phyloP scores from a whole-genome alignment of 2,329 filamentous ascomycete species.

The Colletotrichum eleusines region DNA sequence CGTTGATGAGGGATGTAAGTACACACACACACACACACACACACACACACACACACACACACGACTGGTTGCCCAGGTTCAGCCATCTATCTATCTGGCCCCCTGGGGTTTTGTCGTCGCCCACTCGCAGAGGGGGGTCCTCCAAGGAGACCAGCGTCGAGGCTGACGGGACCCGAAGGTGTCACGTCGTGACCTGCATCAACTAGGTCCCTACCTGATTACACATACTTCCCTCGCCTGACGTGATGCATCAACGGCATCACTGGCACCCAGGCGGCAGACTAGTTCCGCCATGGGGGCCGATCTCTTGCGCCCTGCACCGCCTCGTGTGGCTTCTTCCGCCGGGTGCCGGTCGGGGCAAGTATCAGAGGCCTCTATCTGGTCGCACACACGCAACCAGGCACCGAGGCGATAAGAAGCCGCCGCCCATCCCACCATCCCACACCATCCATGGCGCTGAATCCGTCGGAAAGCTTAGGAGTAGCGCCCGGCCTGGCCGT shows the following conservation, averaged over 20 bases:
- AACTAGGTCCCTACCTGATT: not conserved
- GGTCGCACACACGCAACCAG: not conserved
- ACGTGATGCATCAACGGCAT: not conserved
- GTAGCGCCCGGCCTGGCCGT: conserved; percentile 24
- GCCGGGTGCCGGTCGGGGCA: not conserved
- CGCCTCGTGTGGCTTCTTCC: not conserved
- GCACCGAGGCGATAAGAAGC: conserved; percentile 34
- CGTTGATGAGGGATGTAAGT: not conserved
- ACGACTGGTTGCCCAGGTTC: not conserved
- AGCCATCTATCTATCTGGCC: not conserved
- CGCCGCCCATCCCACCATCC: conserved; percentile 24
- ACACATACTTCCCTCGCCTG: not conserved
- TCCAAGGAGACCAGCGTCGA: not conserved
- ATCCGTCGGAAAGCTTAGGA: conserved; percentile 9
- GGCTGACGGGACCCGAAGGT: not conserved
- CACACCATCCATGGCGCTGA: not conserved
- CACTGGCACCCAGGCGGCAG: not conserved
- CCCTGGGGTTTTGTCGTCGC: not conserved
- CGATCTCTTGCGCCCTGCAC: not conserved
- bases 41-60: not conserved
- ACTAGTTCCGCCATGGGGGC: not conserved
- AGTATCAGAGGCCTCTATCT: not conserved
- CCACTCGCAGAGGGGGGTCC: not conserved
- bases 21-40: not conserved
- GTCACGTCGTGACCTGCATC: not conserved